Evolutionary conservation across 805 yeast genomes (phyloP), one percentile per base, ranked within the genome.

Genomic region (Starmerella riodocensis): DNA sequence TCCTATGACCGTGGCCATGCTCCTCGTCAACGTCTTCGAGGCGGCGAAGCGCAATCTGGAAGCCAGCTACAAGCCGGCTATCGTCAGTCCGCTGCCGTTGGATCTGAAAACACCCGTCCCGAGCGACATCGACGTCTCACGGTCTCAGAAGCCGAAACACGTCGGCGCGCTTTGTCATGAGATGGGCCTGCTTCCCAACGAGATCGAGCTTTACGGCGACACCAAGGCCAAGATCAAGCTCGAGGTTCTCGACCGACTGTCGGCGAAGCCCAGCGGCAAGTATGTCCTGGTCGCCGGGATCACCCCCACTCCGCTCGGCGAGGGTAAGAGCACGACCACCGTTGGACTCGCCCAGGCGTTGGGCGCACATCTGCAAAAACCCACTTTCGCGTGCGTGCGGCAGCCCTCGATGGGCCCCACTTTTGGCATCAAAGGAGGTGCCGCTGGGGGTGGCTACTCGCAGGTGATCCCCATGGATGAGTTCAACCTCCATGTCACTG

Each of bases 351-450:
- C 91, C n/a, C 97, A 88, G 63, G 94, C 98, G 13, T 66, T 88
- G 42, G 93, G 94, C 45, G 95, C 95, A 20, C 93, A 84, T 54
- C 69, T 88, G 53, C 71, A 75, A 37, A 76, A 74, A 59, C 78
- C 78, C 42, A 76, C 93, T 28, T 76, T 86, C 60, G 98, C 97
- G 39, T 85, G 83, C 54, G 94, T 88, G 37, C 80, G 98, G 61
- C 98, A 88, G 61, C 97, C 97, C 22, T 80, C 93, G 8, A 84
- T 88, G 95, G 97, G 97, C 29, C 98, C 98, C 37, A 88, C 97
- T 16, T 88, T 88, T 54, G 98, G 98, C 60, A 85, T 88, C 53
- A 88, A 88, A 65, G 98, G 98, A 56, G 97, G 97, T 61, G 98
- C 98, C 42, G 97, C 97, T 16, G 98, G 98, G 53, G 98, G 97